Base-by-base conservation (phyloP, 2,329 filamentous ascomycete species). In the Lasiodiplodia sp. region DNA sequence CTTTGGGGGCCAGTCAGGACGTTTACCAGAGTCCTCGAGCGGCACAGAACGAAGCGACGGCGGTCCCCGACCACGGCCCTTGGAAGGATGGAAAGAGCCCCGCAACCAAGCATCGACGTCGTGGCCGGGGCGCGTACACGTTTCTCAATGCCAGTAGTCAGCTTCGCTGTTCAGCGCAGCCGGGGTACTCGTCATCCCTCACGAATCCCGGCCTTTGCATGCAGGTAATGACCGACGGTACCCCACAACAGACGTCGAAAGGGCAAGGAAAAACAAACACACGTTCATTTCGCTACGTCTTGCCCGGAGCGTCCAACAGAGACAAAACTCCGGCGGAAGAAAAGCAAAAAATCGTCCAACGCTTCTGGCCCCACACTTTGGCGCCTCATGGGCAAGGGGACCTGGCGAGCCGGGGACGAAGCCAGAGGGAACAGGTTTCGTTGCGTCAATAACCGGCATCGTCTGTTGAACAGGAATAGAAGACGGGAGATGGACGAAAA, bases 101-200 rank as follows among this genome's bases (percentile, higher is more conserved):
- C 60, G 47, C 44, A 63, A 37, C 3, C 44, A 63, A 38, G 18
- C 31, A 38, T 18, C 34, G 21, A 57, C 52, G 18, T 34, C 12
- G 37, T 44, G 18, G 21, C 16, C 25, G 25, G 25, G 58, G 25
- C 58, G 38, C 40, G 58, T 47, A 51, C 38, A 47, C 57, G 38
- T 47, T 47, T 62, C 25, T 23, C 10, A 37, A 63, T 63, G 58
- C 58, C 58, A 49, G 58, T 28, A 47, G 23, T 49, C 38, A 40
- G n/a, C 38, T 25, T 40, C 40, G 31, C 37, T 44, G 55, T 56
- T 25, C 53, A 44, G 25, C 37, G 56, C 10, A n/a, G 28, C 60
- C 21, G 51, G 60, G 60, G 60, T 37, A 25, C 44, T 64, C 60
- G 60, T 64, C 44, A 64, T 52, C 60, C 60, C 37, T 64, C 60